These are phyloP conservation scores for Paramyrothecium roridum DNA, from an alignment of 2,329 filamentous ascomycete genomes.

Conservation along the genomic window DNA sequence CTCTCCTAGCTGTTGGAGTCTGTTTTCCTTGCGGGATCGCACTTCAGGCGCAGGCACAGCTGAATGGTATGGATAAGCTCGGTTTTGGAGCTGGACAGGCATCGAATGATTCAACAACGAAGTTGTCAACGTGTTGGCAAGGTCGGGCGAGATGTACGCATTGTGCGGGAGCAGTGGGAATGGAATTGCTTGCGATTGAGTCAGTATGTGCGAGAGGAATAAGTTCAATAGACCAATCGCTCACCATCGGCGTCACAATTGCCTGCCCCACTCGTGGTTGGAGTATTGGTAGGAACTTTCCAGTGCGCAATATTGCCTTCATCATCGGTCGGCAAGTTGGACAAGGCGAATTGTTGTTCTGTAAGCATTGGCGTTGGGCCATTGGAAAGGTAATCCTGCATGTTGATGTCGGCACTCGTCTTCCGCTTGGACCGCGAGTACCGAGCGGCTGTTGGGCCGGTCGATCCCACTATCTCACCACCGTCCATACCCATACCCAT, in stretches of 20 bases:
- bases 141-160: slow-evolving; percentile 22
- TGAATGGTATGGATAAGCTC: slow-evolving; percentile 12
- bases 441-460: background rate
- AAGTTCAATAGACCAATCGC: background rate
- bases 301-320: slow-evolving; percentile 16
- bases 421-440: slow-evolving; percentile 14
- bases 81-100: slow-evolving; percentile 28
- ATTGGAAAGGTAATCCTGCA: slow-evolving; percentile 35
- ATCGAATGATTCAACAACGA: slow-evolving; percentile 47
- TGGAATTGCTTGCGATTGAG: slow-evolving; percentile 6
- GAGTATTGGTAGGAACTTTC: slow-evolving; percentile 41
- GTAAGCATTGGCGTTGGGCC: slow-evolving; percentile 4
- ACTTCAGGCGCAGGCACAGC: slow-evolving; percentile 30
- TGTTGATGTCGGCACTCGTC: slow-evolving; percentile 35
- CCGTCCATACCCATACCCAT: slow-evolving; percentile 11
- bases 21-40: slow-evolving; percentile 43
- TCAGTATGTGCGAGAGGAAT: slow-evolving; percentile 1
- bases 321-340: slow-evolving; percentile 28
- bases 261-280: slow-evolving; percentile 21
- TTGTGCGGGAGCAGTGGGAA: slow-evolving; percentile 15
- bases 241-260: slow-evolving; percentile 14
- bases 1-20: slow-evolving; percentile 12
- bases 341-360: slow-evolving; percentile 7
- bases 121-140: slow-evolving; percentile 41
- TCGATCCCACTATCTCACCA: slow-evolving; percentile 4